Conservation (phyloP, 257 asterid genomes). For the Nicotiana otophora region DNA sequence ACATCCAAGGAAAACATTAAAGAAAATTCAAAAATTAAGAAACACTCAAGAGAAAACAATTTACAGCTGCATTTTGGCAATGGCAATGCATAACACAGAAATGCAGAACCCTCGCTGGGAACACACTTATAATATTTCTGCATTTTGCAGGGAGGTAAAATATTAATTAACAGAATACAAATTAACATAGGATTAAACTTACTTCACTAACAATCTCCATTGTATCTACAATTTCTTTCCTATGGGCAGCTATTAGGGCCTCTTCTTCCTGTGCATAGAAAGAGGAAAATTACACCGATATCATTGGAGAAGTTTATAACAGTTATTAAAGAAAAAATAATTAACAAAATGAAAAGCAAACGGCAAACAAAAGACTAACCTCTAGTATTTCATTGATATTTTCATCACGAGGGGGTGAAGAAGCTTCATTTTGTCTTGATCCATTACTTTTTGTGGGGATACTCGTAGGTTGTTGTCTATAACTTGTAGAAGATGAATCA, state of each 20-base stretch:
- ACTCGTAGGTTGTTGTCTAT: slow-evolving; percentile 39
- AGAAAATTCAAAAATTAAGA: background rate
- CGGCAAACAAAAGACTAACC: slow-evolving; percentile 39
- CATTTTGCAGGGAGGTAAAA: background rate
- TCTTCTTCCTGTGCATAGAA: slow-evolving; percentile 70
- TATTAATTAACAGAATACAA: background rate
- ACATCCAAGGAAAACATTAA: background rate
- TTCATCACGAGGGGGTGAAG: slow-evolving; percentile 46
- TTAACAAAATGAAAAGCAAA: background rate
- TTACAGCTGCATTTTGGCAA: background rate
- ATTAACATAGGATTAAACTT: slow-evolving; percentile 16
- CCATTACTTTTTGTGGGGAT: slow-evolving; percentile 35
- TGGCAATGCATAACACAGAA: background rate
- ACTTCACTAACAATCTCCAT: slow-evolving; percentile 99
- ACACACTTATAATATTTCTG: background rate
- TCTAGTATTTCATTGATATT: slow-evolving; percentile 81
- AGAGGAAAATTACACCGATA: slow-evolving; percentile 8
- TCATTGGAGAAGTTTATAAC: background rate
- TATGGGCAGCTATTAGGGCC: slow-evolving; percentile 88
- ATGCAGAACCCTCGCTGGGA: background rate
- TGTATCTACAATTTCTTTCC: slow-evolving; percentile 95
- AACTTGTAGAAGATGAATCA: slow-evolving; percentile 40
- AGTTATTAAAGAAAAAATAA: background rate
- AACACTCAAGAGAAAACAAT: background rate
- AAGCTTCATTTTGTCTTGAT: slow-evolving; percentile 29